A percentile compares a stretch with the other conserved stretches of the same genome.
Evolutionary conservation across 345 rosid species (phyloP).

Genomic region (Salix purpurea): DNA sequence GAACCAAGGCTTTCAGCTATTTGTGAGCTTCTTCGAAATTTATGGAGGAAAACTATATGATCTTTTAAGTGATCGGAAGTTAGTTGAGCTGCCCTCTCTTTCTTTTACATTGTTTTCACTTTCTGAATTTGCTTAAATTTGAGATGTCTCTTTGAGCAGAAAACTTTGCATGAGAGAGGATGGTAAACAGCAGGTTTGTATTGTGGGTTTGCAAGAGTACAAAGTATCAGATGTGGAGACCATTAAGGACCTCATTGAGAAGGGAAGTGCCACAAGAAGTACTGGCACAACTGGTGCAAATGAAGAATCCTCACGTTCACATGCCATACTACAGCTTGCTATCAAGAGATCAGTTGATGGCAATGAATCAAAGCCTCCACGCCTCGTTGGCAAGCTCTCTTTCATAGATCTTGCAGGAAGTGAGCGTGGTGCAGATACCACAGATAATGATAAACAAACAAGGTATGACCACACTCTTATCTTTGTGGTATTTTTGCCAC

Average conservation of each 20-base stretch:
- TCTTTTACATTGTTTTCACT: neutral
- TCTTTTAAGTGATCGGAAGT: conserved; percentile 93
- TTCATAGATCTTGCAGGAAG: conserved; percentile 99
- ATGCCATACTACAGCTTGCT: conserved; percentile 96
- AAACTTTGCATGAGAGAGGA: conserved; percentile 98
- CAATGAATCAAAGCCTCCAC: conserved; percentile 81
- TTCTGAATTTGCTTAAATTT: conserved; percentile 14
- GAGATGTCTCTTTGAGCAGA: conserved; percentile 31
- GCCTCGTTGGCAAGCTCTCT: conserved; percentile 88
- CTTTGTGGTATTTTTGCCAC: neutral
- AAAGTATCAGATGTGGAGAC: conserved; percentile 89
- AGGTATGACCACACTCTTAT: conserved; percentile 43
- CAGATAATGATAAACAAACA: conserved; percentile 96
- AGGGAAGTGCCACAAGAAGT: conserved; percentile 85
- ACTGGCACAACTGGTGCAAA: conserved; percentile 98
- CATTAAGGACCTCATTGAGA: conserved; percentile 92
- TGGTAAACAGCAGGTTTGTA: conserved; percentile 97
- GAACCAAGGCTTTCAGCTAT: conserved; percentile 89
- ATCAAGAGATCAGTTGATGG: conserved; percentile 81
- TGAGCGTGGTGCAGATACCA: conserved; percentile 99
- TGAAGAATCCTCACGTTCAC: conserved; percentile 98
- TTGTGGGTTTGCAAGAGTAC: conserved; percentile 95
- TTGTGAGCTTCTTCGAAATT: conserved; percentile 90
- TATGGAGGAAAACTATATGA: conserved; percentile 94
- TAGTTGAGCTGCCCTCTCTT: conserved; percentile 32